phyloP scores from a whole-genome alignment of 371 early-diverging fungal genomes.

The Haplosporangium sp. region DNA sequence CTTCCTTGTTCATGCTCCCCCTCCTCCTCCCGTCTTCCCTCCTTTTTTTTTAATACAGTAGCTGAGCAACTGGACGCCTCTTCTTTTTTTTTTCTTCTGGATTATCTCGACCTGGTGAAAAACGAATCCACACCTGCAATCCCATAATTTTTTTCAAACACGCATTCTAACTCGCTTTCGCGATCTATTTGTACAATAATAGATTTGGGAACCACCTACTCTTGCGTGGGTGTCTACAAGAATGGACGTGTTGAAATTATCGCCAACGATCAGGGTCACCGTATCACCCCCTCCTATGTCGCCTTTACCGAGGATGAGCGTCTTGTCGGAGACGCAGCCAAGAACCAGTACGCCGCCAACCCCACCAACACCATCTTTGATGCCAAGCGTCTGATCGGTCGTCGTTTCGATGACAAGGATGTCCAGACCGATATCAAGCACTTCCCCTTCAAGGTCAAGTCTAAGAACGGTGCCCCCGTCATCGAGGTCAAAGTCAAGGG shows the following conservation, averaged over 20 bases:
- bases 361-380: slow-evolving; percentile 93
- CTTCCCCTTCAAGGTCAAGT: slow-evolving; percentile 91
- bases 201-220: slow-evolving; percentile 99
- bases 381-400: slow-evolving; percentile 95
- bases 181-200: not conserved
- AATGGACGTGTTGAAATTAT: slow-evolving; percentile 87
- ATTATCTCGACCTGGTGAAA: too few species aligned
- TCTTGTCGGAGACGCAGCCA: slow-evolving; percentile 95
- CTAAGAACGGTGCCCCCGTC: slow-evolving; percentile 83
- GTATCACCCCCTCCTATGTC: slow-evolving; percentile 98
- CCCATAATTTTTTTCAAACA: not conserved
- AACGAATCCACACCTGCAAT: too few species aligned
- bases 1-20: too few species aligned
- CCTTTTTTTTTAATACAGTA: too few species aligned
- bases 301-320: slow-evolving; percentile 91
- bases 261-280: slow-evolving; percentile 95
- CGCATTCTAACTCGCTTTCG: too few species aligned
- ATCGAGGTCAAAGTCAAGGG: slow-evolving; percentile 88
- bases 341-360: slow-evolving; percentile 76
- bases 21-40: too few species aligned
- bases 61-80: not conserved
- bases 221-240: slow-evolving; percentile 95
- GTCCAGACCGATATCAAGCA: slow-evolving; percentile 91
- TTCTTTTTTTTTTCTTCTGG: not conserved
- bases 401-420: slow-evolving; percentile 84